Evolutionary conservation across 2,329 filamentous ascomycete species (phyloP).

Genomic region (Sarocladium kiliense): DNA sequence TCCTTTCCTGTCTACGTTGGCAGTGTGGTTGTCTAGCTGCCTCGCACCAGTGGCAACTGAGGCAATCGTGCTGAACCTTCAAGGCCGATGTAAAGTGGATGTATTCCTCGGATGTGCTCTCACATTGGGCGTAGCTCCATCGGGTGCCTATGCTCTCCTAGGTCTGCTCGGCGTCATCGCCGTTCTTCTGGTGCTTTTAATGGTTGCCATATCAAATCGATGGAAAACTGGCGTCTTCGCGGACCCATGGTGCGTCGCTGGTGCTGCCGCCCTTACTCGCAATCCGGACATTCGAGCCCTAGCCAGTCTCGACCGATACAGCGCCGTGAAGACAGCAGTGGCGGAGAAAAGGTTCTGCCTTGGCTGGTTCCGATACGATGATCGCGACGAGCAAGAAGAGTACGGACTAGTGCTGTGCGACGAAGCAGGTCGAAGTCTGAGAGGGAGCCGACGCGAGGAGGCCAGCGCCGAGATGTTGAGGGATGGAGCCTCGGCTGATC

Average conservation of each 20-base stretch:
- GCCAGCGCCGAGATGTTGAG: not conserved
- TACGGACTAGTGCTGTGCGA: slow-evolving; percentile 26
- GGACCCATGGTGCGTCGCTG: slow-evolving; percentile 35
- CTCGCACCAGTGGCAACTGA: slow-evolving; percentile 35
- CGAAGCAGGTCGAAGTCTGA: slow-evolving; percentile 18
- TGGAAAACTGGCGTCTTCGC: slow-evolving; percentile 33
- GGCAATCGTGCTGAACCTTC: slow-evolving; percentile 22
- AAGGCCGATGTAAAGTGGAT: slow-evolving; percentile 25
- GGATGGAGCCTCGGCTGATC: not conserved
- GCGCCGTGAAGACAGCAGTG: slow-evolving; percentile 16
- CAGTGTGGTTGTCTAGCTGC: slow-evolving; percentile 28
- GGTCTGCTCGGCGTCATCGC: slow-evolving; percentile 26
- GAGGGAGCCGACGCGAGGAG: slow-evolving; percentile 3
- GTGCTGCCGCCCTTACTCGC: slow-evolving; percentile 28
- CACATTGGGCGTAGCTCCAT: slow-evolving; percentile 27
- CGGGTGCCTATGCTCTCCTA: slow-evolving; percentile 24
- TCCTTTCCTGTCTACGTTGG: slow-evolving; percentile 26
- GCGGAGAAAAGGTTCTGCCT: slow-evolving; percentile 21
- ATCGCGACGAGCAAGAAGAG: slow-evolving; percentile 16
- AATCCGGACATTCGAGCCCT: slow-evolving; percentile 22
- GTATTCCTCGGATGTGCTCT: slow-evolving; percentile 26
- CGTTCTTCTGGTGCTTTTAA: slow-evolving; percentile 20
- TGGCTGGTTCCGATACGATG: slow-evolving; percentile 21
- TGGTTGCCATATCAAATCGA: slow-evolving; percentile 22
- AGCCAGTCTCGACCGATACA: not conserved